Evolutionary conservation across 225 moss, liverwort and hornwort genomes (phyloP).

Genomic region (Rhytidiadelphus loreus): DNA sequence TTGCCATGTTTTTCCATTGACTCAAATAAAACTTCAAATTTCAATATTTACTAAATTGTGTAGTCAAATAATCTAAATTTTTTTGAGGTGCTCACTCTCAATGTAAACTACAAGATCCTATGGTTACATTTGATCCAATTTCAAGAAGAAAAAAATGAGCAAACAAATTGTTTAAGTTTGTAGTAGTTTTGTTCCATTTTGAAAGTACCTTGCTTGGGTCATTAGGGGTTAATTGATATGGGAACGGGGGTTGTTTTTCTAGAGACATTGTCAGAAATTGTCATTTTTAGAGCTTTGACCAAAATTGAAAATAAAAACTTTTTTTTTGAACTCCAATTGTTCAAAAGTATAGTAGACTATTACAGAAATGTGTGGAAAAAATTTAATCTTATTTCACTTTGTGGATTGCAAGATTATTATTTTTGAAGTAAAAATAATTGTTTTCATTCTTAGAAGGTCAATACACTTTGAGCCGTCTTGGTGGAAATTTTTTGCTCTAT

Average conservation of each 20-base stretch:
- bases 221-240: no score
- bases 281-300: not conserved
- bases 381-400: not conserved
- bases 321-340: not conserved
- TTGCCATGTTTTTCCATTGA: no score
- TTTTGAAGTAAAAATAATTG: not conserved
- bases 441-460: not conserved
- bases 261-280: not conserved
- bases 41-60: no score
- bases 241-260: accelerated
- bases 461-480: not conserved
- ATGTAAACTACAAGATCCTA: no score
- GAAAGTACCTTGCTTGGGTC: no score
- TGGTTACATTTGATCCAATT: not conserved
- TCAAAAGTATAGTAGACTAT: not conserved
- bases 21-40: no score
- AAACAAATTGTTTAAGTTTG: not conserved
- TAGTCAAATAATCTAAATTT: no score
- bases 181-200: no score
- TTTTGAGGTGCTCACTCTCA: no score
- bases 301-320: not conserved
- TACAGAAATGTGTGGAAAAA: not conserved
- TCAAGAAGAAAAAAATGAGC: not conserved
- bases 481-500: not conserved
- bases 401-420: not conserved